A percentile compares a stretch with the other conserved stretches of the same genome.
phyloP scores from a whole-genome alignment of 1,284 basidiomycete genomes.

The Cryptococcus sp. region DNA sequence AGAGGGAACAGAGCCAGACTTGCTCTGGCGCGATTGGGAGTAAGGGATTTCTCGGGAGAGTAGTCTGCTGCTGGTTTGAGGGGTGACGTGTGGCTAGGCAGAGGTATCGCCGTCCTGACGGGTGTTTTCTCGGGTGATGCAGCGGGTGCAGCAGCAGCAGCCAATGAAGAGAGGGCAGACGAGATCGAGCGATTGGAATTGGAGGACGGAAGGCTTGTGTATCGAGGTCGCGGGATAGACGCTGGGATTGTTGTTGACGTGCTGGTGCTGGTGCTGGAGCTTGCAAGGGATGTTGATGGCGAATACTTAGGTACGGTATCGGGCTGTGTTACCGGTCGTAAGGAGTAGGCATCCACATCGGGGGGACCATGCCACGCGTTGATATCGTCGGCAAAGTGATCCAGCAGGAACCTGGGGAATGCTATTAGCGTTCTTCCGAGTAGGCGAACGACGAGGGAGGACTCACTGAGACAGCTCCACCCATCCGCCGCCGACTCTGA shows the following conservation, averaged over 20 bases:
- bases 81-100: too few species aligned
- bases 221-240: background rate
- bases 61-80: too few species aligned
- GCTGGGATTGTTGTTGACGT: background rate
- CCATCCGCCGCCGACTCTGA: conserved; percentile 94
- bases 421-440: conserved; percentile 10
- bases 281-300: conserved; percentile 3
- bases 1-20: too few species aligned
- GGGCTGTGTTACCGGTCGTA: too few species aligned
- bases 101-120: too few species aligned
- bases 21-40: too few species aligned
- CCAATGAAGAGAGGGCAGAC: too few species aligned
- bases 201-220: too few species aligned
- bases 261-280: background rate
- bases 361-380: conserved; percentile 37
- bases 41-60: too few species aligned
- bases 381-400: conserved; percentile 79
- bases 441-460: conserved; percentile 1
- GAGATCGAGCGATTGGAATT: too few species aligned
- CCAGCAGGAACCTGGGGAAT: conserved; percentile 71
- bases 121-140: too few species aligned
- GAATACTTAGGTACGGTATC: background rate
- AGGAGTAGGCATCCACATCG: background rate
- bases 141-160: too few species aligned
- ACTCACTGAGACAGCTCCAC: conserved; percentile 80